Conservation (phyloP, 1,284 basidiomycete species). For the Sphagnurus paluster region DNA sequence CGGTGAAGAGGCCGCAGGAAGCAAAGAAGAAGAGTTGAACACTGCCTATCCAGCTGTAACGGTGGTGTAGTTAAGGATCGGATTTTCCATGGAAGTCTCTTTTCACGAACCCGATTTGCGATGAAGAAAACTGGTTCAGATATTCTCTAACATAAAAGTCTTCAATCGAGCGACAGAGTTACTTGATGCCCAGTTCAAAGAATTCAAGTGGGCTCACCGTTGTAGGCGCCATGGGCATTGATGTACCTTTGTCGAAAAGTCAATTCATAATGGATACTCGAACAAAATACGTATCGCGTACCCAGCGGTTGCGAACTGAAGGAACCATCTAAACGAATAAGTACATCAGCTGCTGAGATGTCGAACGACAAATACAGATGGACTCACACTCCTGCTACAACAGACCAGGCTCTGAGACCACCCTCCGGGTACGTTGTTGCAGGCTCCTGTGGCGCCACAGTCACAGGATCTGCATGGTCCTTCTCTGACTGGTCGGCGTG, state of each 20-base stretch:
- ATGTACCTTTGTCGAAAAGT: slow-evolving; percentile 33
- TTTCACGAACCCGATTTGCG: slow-evolving; percentile 38
- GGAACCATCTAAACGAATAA: slow-evolving; percentile 37
- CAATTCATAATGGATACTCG: not conserved
- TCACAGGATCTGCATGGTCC: not conserved
- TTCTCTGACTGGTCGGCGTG: not conserved
- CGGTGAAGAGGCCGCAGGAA: slow-evolving; percentile 17
- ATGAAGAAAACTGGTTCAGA: slow-evolving; percentile 32
- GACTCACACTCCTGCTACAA: slow-evolving; percentile 38
- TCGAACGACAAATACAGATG: not conserved
- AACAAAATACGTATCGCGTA: slow-evolving; percentile 14
- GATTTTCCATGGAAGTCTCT: too few relatives aligned
- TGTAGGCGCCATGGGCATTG: slow-evolving; percentile 42
- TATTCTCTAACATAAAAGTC: slow-evolving; percentile 42
- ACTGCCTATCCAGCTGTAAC: slow-evolving; percentile 21
- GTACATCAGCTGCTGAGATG: not conserved
- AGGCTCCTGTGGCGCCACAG: too few relatives aligned
- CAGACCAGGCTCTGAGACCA: slow-evolving; percentile 36
- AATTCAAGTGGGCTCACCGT: slow-evolving; percentile 31
- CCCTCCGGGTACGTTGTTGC: slow-evolving; percentile 31
- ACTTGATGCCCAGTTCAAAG: too few relatives aligned
- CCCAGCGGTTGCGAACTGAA: slow-evolving; percentile 39
- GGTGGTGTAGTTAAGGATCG: not conserved
- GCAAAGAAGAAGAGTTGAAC: slow-evolving; percentile 17
- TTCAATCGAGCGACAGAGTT: slow-evolving; percentile 8